Evolutionary conservation across 306 rosid genomes (phyloP), one percentile per base, ranked within the genome.

Genomic region (Trifolium subterraneum): DNA sequence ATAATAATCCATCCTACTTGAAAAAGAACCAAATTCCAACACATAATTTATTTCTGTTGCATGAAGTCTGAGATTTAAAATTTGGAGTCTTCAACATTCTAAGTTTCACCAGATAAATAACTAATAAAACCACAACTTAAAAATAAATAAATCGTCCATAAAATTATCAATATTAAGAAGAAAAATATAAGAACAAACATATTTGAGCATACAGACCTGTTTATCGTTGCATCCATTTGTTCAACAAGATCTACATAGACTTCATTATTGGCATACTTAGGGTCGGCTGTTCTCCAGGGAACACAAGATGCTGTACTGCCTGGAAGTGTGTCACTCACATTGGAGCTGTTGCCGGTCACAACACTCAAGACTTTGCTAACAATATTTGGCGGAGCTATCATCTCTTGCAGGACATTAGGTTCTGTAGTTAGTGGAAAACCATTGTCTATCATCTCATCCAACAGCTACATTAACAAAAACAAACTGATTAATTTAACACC

Each of bases 401-500:
- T 92, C 81, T 90, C 99, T 82, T 86, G 90, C 79, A 94, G 83
- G 80, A 94, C 85, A 74, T 91, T 90, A 42, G 89, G 99, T 70
- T 94, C 99, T 12, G 99, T 92, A 25, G 95, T 92, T 84, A 94
- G 90, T 7, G 97, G 97, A 90, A 91, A 94, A 64, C 99, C 99
- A 66, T 91, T 94, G 95, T 94, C 99, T 69, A 90, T 92, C 99
- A 92, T 94, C 86, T 94, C 99, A 83, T 94, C 99, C 82, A 94
- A 85, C 83, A 94, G 88, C 99, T 91, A 83, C 83, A 81, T 73
- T 55, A 72, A 73, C 56, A 78, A 74, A 65, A 77, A 12, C 12
- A 68, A 47, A 47, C 29, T 20, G 23, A 45, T 66, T 19, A 78
- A 5, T 68, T 58, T 39, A 16, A 42, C 77, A 62, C 45, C 65